Evolutionary conservation across 176 grass and related monocot genomes (phyloP).

Genomic region (Paspalum notatum): DNA sequence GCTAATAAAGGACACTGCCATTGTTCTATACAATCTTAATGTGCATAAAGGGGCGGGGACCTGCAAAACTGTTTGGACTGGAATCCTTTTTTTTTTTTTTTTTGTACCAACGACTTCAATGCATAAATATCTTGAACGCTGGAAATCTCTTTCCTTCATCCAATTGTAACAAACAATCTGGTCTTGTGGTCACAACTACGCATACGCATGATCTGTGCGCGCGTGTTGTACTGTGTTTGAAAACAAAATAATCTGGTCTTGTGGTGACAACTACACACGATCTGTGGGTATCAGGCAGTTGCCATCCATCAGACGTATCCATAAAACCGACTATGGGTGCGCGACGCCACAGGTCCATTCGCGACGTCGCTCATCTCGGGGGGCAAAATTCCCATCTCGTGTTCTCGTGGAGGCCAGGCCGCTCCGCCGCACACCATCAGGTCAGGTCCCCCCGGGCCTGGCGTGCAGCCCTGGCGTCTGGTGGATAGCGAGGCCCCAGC

Average conservation of each 20-base stretch:
- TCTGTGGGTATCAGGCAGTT: conserved; percentile 1
- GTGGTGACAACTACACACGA: background rate
- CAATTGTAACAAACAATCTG: background rate
- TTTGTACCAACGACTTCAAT: background rate
- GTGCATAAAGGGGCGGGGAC: too few relatives aligned
- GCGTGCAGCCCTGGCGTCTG: background rate
- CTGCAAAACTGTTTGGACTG: background rate
- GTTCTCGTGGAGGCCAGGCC: background rate
- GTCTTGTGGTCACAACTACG: background rate
- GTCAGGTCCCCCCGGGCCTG: background rate
- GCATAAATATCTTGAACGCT: background rate
- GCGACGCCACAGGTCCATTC: background rate
- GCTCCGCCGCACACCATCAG: background rate
- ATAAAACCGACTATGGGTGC: background rate
- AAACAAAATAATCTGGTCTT: too few relatives aligned
- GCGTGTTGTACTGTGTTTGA: too few relatives aligned
- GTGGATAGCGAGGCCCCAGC: background rate
- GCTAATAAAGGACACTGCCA: too few relatives aligned
- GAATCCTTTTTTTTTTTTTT: background rate
- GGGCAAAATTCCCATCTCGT: background rate
- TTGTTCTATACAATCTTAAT: too few relatives aligned
- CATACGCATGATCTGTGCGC: background rate
- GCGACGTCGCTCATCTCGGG: background rate
- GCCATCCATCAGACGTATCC: conserved; percentile 27
- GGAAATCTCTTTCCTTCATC: background rate